These are phyloP conservation scores for Gloeophyllum trabeum DNA, from an alignment of 768 basidiomycete species.

Conservation along the genomic window DNA sequence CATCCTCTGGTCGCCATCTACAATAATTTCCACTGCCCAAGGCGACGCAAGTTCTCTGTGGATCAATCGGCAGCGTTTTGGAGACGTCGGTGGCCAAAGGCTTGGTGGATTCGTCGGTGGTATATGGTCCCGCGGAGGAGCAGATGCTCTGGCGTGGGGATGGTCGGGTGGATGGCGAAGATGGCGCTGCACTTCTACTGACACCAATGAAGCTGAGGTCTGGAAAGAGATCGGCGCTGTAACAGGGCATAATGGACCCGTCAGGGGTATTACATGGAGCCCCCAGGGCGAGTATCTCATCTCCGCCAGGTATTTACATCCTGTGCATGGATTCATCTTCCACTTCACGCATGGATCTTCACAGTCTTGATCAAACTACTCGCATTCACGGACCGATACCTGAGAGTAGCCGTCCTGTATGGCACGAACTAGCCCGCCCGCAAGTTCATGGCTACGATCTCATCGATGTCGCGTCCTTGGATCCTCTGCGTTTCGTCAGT, in stretches of 20 bases:
- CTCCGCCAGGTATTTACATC: slow-evolving; percentile 53
- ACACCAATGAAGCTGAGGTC: slow-evolving; percentile 18
- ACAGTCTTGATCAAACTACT: slow-evolving; percentile 83
- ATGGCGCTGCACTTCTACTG: slow-evolving; percentile 42
- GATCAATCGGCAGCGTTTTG: slow-evolving; percentile 87
- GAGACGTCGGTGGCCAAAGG: slow-evolving; percentile 87
- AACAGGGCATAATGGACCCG: slow-evolving; percentile 75
- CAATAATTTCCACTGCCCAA: slow-evolving; percentile 23
- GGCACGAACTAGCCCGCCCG: slow-evolving; percentile 88
- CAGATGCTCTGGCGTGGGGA: slow-evolving; percentile 72
- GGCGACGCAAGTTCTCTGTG: slow-evolving; percentile 57
- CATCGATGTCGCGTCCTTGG: slow-evolving; percentile 66
- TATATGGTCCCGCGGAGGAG: slow-evolving; percentile 57
- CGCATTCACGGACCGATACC: slow-evolving; percentile 67
- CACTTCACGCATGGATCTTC: not conserved
- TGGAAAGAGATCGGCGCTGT: slow-evolving; percentile 79
- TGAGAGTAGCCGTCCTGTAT: slow-evolving; percentile 22
- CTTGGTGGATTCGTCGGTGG: slow-evolving; percentile 90
- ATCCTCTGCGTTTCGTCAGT: slow-evolving; percentile 71
- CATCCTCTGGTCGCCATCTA: slow-evolving; percentile 86
- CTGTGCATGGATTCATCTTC: not conserved
- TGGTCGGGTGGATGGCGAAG: slow-evolving; percentile 94
- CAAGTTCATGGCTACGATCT: slow-evolving; percentile 97
- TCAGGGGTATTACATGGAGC: slow-evolving; percentile 81
- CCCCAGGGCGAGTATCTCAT: slow-evolving; percentile 78